These are phyloP conservation scores for Galeopsis tetrahit DNA, from an alignment of 257 asterid species.

Conservation along the genomic window DNA sequence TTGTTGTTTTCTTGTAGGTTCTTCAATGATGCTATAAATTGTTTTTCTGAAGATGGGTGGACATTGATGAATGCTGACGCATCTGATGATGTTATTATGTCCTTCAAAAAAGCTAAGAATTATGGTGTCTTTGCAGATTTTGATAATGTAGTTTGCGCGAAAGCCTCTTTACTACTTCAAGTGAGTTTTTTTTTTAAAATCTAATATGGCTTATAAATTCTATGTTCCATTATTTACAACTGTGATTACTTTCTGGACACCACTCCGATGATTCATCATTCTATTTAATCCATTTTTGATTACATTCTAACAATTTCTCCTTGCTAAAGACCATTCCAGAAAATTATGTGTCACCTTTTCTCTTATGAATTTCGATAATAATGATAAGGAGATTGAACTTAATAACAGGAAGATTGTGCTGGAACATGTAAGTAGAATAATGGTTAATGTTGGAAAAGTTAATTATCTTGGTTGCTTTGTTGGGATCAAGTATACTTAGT, in stretches of 20 bases:
- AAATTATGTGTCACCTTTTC: background rate
- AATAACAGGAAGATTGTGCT: background rate
- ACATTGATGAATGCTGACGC: conserved; percentile 36
- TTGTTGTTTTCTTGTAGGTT: conserved; percentile 41
- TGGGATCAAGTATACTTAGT: conserved; percentile 11
- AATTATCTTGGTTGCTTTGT: conserved; percentile 8
- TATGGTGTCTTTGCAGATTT: conserved; percentile 32
- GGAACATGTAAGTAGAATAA: conserved; percentile 10
- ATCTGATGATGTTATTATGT: conserved; percentile 36
- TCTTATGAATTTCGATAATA: background rate
- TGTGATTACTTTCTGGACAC: conserved; percentile 8
- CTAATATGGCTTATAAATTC: conserved; percentile 18
- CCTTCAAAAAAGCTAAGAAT: conserved; percentile 34
- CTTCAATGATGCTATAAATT: conserved; percentile 52
- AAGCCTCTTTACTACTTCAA: conserved; percentile 45
- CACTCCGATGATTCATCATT: conserved; percentile 1
- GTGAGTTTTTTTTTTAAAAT: conserved; percentile 42
- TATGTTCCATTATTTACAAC: conserved; percentile 16
- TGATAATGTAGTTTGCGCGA: conserved; percentile 47
- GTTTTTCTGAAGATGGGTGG: conserved; percentile 62
- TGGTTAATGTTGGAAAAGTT: background rate
- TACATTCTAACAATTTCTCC: background rate
- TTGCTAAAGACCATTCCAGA: conserved; percentile 10
- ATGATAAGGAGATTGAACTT: background rate
- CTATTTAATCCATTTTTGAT: conserved; percentile 23